These are phyloP conservation scores for Poterioochromonas sp. DNA, from an alignment of 352 stramenopile species.

Conservation along the genomic window DNA sequence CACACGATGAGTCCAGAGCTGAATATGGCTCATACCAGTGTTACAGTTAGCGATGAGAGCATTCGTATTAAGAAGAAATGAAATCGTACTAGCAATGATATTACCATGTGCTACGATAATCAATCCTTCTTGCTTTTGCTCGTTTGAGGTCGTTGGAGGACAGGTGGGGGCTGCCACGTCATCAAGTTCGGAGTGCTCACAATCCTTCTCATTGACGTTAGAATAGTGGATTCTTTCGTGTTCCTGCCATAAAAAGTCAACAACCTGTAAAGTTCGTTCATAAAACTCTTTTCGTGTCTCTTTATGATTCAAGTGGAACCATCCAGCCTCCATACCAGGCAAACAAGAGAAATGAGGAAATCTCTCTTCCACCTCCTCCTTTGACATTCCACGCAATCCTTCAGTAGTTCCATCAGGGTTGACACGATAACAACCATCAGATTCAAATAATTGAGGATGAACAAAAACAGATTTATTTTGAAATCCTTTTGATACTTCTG, in stretches of 20 bases:
- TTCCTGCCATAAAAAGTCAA: not conserved
- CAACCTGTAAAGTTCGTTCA: not conserved
- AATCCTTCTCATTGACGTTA: not conserved
- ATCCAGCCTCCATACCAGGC: conserved; percentile 9
- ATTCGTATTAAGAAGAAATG: not conserved
- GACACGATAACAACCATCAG: not conserved
- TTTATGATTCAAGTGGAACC: not conserved
- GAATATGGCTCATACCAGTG: not conserved
- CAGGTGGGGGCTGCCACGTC: too few species aligned
- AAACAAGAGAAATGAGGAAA: conserved; percentile 11
- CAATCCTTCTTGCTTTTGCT: not conserved
- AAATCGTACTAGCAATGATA: not conserved
- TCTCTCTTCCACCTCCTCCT: not conserved
- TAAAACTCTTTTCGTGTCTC: not conserved
- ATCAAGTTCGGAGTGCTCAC: not conserved
- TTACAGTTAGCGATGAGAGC: not conserved
- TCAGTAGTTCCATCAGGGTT: not conserved
- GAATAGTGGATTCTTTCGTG: not conserved
- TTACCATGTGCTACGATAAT: conserved; percentile 1
- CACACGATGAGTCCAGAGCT: not conserved
- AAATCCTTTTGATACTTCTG: not conserved
- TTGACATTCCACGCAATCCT: not conserved
- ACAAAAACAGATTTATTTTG: not conserved
- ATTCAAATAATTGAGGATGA: not conserved
- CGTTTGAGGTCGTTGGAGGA: too few species aligned